These are phyloP conservation scores for Lolium rigidum DNA, from an alignment of 176 grass and related monocot genomes.

Conservation along the genomic window DNA sequence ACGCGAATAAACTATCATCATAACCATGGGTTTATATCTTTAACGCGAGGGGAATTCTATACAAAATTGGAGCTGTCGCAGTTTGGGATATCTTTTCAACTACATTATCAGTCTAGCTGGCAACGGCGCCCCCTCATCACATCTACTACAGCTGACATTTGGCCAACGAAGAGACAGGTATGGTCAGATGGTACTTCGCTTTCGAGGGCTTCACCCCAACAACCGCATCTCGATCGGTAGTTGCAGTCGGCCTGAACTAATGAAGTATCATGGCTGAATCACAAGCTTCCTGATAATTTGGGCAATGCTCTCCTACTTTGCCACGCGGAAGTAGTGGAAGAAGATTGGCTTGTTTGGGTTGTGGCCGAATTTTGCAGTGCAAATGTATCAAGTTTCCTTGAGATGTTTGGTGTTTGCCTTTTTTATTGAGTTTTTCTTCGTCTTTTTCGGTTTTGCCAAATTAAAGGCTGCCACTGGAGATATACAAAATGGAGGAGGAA, in stretches of 20 bases:
- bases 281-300: neutral
- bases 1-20: too few species aligned
- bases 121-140: neutral
- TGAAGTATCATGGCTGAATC: neutral
- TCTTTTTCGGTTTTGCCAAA: too few species aligned
- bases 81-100: neutral
- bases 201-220: slow-evolving; percentile 36
- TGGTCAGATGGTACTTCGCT: neutral
- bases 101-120: neutral
- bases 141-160: slow-evolving; percentile 18
- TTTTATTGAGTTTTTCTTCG: too few species aligned
- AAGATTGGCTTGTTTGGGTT: too few species aligned
- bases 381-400: too few species aligned
- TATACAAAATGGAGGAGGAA: neutral
- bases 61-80: neutral
- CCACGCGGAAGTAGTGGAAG: too few species aligned
- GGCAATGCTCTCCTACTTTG: too few species aligned
- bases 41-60: too few species aligned
- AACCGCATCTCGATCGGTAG: slow-evolving; percentile 22
- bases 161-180: neutral
- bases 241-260: neutral
- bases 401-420: too few species aligned
- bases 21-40: neutral
- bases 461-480: too few species aligned
- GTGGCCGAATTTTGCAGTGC: too few species aligned